Evolutionary conservation across 1,284 basidiomycete genomes (phyloP).

Genomic region (Cryptococcus sp.): DNA sequence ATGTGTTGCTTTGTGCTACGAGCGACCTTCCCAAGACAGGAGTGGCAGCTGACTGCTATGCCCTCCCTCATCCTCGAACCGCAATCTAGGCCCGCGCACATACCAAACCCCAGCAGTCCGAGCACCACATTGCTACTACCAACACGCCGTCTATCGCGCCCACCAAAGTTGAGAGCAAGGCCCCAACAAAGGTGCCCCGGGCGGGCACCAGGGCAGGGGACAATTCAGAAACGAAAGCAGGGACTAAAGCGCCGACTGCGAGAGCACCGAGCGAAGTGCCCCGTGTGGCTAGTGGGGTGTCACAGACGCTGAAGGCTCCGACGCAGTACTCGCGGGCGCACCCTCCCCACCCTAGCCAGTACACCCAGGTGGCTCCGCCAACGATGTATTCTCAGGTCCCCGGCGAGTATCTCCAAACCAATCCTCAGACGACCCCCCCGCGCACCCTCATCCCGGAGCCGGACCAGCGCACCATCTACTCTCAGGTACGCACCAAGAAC

Average conservation of each 20-base stretch:
- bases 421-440: background rate
- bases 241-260: conserved; percentile 4
- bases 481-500: conserved; percentile 15
- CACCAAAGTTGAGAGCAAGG: background rate
- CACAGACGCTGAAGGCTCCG: background rate
- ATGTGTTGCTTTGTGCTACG: too few species aligned
- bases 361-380: background rate
- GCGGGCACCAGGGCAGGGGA: background rate
- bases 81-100: too few species aligned
- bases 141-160: background rate
- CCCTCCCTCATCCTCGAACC: too few species aligned
- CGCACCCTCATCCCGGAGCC: conserved; percentile 6
- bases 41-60: too few species aligned
- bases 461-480: conserved; percentile 9
- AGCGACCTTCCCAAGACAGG: too few species aligned
- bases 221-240: conserved; percentile 1
- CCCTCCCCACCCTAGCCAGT: background rate
- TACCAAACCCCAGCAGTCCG: too few species aligned
- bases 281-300: background rate
- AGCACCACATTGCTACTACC: too few species aligned
- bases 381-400: background rate
- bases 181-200: background rate
- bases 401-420: background rate
- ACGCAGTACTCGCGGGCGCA: background rate
- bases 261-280: background rate